Evolutionary conservation across 345 rosid species (phyloP).

Genomic region (Gossypium arboreum): DNA sequence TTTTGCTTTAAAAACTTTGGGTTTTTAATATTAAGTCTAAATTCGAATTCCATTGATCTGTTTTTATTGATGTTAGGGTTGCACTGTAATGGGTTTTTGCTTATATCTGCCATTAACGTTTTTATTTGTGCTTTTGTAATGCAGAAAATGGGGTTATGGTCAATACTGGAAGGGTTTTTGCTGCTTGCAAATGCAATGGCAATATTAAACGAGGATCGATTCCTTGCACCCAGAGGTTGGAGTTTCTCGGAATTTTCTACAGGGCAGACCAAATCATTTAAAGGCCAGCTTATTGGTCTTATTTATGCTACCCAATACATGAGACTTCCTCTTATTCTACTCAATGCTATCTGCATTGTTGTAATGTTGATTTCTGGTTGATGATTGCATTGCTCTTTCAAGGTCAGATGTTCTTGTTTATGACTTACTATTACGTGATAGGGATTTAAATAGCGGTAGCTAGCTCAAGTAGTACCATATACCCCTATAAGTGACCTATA

Average conservation of each 20-base stretch:
- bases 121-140: background rate
- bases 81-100: background rate
- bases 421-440: background rate
- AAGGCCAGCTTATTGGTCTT: constrained; percentile 69
- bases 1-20: background rate
- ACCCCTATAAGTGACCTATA: too few relatives aligned
- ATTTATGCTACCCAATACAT: constrained; percentile 65
- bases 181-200: constrained; percentile 93
- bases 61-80: background rate
- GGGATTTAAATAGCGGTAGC: too few relatives aligned
- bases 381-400: constrained; percentile 2
- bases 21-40: background rate
- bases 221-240: constrained; percentile 90
- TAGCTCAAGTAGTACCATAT: too few relatives aligned
- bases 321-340: constrained; percentile 65
- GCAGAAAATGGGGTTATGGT: constrained; percentile 80
- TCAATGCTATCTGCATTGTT: constrained; percentile 55
- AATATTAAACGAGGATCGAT: constrained; percentile 86
- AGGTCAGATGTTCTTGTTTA: background rate
- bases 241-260: constrained; percentile 64
- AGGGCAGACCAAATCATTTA: constrained; percentile 53
- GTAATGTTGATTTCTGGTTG: constrained; percentile 62
- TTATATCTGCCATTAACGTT: background rate
- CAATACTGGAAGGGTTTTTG: constrained; percentile 66
- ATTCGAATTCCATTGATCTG: background rate